A percentile compares a stretch with the other conserved stretches of the same genome.
Evolutionary conservation across 495 filamentous ascomycete genomes (phyloP).

Genomic region (Penicillium goetzii): DNA sequence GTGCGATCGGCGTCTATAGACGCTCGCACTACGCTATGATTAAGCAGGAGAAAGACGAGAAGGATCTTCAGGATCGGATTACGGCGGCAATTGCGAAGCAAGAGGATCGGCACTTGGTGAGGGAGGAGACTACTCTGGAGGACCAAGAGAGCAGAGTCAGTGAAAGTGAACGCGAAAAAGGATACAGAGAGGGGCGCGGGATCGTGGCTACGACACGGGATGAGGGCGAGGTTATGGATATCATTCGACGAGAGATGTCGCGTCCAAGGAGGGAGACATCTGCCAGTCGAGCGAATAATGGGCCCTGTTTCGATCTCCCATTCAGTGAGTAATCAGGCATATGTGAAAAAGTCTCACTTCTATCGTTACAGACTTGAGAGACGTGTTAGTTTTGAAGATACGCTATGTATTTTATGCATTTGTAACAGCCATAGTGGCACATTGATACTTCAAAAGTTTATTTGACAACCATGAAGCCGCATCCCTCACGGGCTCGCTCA

Average conservation of each 20-base stretch:
- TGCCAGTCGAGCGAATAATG: conserved; percentile 17
- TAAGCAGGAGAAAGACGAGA: conserved; percentile 37
- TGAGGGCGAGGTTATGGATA: conserved; percentile 18
- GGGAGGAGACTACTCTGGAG: background rate
- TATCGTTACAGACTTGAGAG: background rate
- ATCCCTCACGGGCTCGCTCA: conserved; percentile 69
- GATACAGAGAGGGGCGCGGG: conserved; percentile 1
- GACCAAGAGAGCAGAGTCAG: conserved; percentile 7
- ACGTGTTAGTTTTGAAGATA: background rate
- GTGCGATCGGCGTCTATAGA: conserved; percentile 45
- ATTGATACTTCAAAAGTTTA: conserved; percentile 26
- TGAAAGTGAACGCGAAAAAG: background rate
- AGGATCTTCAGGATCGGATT: conserved; percentile 30
- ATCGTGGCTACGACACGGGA: conserved; percentile 13
- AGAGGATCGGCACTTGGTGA: background rate
- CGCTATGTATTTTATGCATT: background rate
- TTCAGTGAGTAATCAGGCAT: conserved; percentile 12
- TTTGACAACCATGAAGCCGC: conserved; percentile 84
- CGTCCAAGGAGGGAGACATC: conserved; percentile 12
- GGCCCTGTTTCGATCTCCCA: conserved; percentile 21
- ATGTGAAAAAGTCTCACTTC: background rate
- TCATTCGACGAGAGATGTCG: conserved; percentile 24
- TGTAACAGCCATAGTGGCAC: background rate
- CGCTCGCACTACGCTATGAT: conserved; percentile 42
- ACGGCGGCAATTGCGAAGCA: conserved; percentile 28